phyloP scores from a whole-genome alignment of 345 rosid species.

The Stellera chamaejasme region DNA sequence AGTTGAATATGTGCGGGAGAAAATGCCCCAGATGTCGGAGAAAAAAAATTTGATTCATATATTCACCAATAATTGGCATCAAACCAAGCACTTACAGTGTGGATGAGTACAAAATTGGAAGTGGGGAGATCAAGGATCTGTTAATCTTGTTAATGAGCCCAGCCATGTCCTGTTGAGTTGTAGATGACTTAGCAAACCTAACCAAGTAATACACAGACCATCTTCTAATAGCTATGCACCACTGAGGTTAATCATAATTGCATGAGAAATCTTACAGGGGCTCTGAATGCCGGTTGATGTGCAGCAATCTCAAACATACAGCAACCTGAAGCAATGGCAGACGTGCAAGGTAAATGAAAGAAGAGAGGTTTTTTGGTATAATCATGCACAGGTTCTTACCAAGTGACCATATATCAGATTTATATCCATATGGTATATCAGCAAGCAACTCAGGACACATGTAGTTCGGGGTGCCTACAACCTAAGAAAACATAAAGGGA shows the following conservation, averaged over 20 bases:
- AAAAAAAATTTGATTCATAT: background rate
- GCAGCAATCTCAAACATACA: conserved; percentile 96
- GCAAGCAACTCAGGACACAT: conserved; percentile 95
- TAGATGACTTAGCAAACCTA: conserved; percentile 1
- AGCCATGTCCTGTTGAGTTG: conserved; percentile 65
- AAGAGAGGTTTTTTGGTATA: conserved; percentile 2
- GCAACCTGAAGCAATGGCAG: conserved; percentile 61
- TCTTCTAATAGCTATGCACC: background rate
- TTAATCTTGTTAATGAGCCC: conserved; percentile 87
- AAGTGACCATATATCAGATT: conserved; percentile 95
- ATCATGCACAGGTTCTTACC: conserved; percentile 44
- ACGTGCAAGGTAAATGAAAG: conserved; percentile 3
- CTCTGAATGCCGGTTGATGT: conserved; percentile 91
- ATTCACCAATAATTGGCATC: conserved; percentile 4
- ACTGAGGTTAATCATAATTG: background rate
- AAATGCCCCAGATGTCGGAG: background rate
- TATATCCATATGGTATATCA: conserved; percentile 87
- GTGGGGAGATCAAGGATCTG: conserved; percentile 82
- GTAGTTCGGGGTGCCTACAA: conserved; percentile 87
- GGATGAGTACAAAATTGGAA: conserved; percentile 83
- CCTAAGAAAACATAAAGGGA: conserved; percentile 28
- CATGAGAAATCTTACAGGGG: conserved; percentile 55
- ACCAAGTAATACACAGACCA: background rate
- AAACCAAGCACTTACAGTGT: conserved; percentile 50
- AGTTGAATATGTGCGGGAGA: too few relatives aligned